Conservation (phyloP, 306 rosid species). For the Phaseolus lunatus region DNA sequence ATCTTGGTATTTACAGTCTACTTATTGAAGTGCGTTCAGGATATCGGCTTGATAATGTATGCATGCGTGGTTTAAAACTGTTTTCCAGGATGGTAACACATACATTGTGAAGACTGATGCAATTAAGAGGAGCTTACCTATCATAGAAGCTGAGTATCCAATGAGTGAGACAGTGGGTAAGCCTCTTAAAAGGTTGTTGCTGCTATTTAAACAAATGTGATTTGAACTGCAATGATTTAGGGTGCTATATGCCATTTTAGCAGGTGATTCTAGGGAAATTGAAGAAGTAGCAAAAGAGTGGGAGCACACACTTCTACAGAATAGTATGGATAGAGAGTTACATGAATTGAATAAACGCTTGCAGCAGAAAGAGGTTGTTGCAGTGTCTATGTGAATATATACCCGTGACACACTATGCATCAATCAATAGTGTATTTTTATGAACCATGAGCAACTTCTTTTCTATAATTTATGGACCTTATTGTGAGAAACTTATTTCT, state of each 20-base stretch:
- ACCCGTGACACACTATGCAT: conserved; percentile 31
- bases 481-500: conserved; percentile 22
- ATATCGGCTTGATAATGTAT: conserved; percentile 40
- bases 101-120: conserved; percentile 80
- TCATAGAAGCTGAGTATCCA: conserved; percentile 74
- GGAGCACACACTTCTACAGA: conserved; percentile 98
- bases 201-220: conserved; percentile 31
- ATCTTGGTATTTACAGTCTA: conserved; percentile 18
- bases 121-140: conserved; percentile 85
- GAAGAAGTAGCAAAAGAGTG: conserved; percentile 97
- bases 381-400: conserved; percentile 27
- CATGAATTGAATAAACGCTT: conserved; percentile 93
- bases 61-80: conserved; percentile 39
- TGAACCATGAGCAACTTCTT: conserved; percentile 26
- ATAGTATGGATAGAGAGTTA: conserved; percentile 95
- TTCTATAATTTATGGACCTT: conserved; percentile 14
- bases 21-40: conserved; percentile 27
- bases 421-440: background rate
- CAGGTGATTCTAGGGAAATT: conserved; percentile 87
- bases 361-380: conserved; percentile 90
- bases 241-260: conserved; percentile 44
- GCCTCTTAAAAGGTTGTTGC: conserved; percentile 37
- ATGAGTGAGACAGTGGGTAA: conserved; percentile 83
- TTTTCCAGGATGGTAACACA: conserved; percentile 73
- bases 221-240: conserved; percentile 40